Percentiles rank a stretch among this genome's conserved stretches.
Conservation (phyloP, 2,329 filamentous ascomycete genomes). For the Microsporum ferrugineum region DNA sequence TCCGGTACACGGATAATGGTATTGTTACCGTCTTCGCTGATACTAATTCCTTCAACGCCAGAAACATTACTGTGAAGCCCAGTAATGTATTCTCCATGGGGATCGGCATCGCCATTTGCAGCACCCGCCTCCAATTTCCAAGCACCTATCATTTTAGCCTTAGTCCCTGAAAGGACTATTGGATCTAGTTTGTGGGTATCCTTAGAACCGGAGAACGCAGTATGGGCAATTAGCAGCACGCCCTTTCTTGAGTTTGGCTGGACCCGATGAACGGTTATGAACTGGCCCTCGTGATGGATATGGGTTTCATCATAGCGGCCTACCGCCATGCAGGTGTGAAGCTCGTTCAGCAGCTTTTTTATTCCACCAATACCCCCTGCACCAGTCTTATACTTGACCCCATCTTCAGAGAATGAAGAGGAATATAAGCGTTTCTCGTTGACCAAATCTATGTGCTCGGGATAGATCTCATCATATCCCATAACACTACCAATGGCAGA, state of each 20-base stretch:
- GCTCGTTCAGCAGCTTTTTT: conserved; percentile 86
- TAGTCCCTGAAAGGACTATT: conserved; percentile 70
- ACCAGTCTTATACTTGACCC: conserved; percentile 55
- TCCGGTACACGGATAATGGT: conserved; percentile 71
- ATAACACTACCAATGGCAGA: conserved; percentile 93
- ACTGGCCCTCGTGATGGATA: conserved; percentile 91
- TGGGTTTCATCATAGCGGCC: conserved; percentile 92
- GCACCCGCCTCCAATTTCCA: conserved; percentile 73
- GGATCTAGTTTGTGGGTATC: conserved; percentile 71
- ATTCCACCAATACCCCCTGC: conserved; percentile 77
- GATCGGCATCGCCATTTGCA: conserved; percentile 54
- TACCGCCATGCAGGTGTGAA: conserved; percentile 90
- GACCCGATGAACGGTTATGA: conserved; percentile 89
- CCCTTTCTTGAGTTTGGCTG: conserved; percentile 87
- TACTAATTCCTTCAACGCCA: conserved; percentile 59
- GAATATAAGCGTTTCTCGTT: conserved; percentile 76
- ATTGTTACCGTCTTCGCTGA: conserved; percentile 61
- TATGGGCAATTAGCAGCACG: conserved; percentile 91
- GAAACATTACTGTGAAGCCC: conserved; percentile 77
- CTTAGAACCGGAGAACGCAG: conserved; percentile 83
- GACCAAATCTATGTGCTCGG: conserved; percentile 83
- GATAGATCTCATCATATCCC: conserved; percentile 96
- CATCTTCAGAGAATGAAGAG: conserved; percentile 56
- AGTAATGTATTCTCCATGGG: conserved; percentile 54
- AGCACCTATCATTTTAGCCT: conserved; percentile 72